phyloP scores from a whole-genome alignment of 371 early-diverging fungal genomes.

The Actinomucor elegans region DNA sequence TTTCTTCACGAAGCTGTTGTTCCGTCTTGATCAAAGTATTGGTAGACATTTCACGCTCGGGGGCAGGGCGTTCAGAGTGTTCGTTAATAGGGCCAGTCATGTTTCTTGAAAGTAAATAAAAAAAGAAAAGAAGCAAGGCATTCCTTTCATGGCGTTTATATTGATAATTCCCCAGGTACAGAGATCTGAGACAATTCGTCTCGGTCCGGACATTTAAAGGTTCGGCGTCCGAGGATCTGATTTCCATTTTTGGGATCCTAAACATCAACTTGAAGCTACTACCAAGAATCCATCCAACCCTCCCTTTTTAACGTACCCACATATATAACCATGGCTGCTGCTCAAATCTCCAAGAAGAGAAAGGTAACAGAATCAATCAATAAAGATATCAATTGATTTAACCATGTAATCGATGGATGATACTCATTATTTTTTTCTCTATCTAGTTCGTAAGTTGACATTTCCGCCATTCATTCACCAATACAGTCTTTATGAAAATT shows the following conservation, averaged over 20 bases:
- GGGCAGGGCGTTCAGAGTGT: not conserved
- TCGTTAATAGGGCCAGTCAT: not conserved
- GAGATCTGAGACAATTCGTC: too few relatives aligned
- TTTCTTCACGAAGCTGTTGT: slow-evolving; percentile 15
- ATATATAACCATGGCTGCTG: slow-evolving; percentile 19
- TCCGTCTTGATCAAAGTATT: slow-evolving; percentile 1
- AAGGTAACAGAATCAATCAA: slow-evolving; percentile 9
- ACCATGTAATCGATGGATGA: slow-evolving; percentile 4
- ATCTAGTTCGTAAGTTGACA: slow-evolving; percentile 11
- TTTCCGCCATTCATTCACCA: too few relatives aligned
- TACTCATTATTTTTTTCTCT: not conserved
- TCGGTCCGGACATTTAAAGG: too few relatives aligned
- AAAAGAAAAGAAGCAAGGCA: not conserved
- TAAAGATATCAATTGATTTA: too few relatives aligned
- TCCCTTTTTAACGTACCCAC: slow-evolving; percentile 10
- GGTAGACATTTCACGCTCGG: not conserved
- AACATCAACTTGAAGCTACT: not conserved
- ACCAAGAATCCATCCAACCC: slow-evolving; percentile 8
- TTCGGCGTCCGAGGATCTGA: too few relatives aligned
- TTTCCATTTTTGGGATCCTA: slow-evolving; percentile 2
- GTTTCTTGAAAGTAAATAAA: not conserved
- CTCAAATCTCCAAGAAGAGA: slow-evolving; percentile 27
- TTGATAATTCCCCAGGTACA: too few relatives aligned
- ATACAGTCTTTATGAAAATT: too few relatives aligned
- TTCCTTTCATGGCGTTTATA: too few relatives aligned